phyloP scores from a whole-genome alignment of 2,329 filamentous ascomycete species.

The Hymenoscyphus fructigenus region DNA sequence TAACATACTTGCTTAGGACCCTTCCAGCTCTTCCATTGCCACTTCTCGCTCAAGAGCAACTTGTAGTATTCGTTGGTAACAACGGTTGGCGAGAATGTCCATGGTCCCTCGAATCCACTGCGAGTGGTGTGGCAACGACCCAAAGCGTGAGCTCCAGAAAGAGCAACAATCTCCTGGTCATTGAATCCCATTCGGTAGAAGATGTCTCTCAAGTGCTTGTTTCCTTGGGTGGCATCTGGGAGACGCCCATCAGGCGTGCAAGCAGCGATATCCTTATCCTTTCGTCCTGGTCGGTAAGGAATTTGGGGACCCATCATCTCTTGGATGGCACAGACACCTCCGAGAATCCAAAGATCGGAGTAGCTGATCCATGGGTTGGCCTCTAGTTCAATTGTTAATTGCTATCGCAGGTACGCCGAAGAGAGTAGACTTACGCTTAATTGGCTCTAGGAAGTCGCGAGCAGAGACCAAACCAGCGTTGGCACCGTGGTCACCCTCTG shows the following conservation, averaged over 20 bases:
- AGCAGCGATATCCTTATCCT: slow-evolving; percentile 73
- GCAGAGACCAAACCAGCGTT: slow-evolving; percentile 87
- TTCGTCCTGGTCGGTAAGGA: slow-evolving; percentile 83
- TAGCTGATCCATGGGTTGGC: slow-evolving; percentile 95
- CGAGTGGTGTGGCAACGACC: slow-evolving; percentile 88
- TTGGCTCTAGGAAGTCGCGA: slow-evolving; percentile 87
- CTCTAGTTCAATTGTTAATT: slow-evolving; percentile 41
- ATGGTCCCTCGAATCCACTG: slow-evolving; percentile 83
- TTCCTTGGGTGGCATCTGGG: slow-evolving; percentile 76
- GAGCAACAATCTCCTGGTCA: slow-evolving; percentile 92
- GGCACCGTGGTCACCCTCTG: slow-evolving; percentile 86
- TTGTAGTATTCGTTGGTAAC: slow-evolving; percentile 95
- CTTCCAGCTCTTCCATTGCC: slow-evolving; percentile 87
- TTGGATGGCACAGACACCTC: slow-evolving; percentile 81
- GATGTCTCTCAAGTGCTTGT: slow-evolving; percentile 83
- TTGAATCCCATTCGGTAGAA: slow-evolving; percentile 98
- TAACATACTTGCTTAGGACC: slow-evolving; percentile 68
- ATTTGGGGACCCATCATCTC: slow-evolving; percentile 90
- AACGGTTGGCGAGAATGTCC: slow-evolving; percentile 88
- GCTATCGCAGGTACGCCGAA: neutral
- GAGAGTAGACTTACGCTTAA: slow-evolving; percentile 63
- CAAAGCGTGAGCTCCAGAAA: slow-evolving; percentile 81
- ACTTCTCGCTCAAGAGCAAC: slow-evolving; percentile 87
- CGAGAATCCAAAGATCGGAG: slow-evolving; percentile 95
- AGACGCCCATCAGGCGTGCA: slow-evolving; percentile 94